phyloP scores from a whole-genome alignment of 176 grass and related monocot species.

The Miscanthus lutarioriparius region DNA sequence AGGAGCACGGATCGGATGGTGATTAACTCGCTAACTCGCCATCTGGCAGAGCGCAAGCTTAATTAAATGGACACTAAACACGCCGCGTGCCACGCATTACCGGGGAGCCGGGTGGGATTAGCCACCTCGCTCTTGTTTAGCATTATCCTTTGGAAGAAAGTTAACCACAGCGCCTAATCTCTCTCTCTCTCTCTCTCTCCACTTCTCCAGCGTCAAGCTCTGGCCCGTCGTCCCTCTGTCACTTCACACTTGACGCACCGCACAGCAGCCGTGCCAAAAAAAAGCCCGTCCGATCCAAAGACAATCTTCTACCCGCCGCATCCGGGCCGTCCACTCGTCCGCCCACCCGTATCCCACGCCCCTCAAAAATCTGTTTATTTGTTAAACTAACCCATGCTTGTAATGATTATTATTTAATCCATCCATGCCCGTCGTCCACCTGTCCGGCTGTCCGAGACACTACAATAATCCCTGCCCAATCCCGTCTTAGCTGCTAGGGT shows the following conservation, averaged over 20 bases:
- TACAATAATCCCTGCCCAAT: slow-evolving; percentile 23
- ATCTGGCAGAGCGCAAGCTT: not conserved
- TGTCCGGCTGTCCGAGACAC: slow-evolving; percentile 7
- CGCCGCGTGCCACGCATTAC: not conserved
- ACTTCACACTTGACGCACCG: not conserved
- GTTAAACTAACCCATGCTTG: no score
- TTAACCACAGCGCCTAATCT: not conserved
- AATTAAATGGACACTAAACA: not conserved
- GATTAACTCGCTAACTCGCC: not conserved
- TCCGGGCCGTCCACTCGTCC: not conserved
- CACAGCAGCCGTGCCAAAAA: not conserved
- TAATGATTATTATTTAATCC: no score
- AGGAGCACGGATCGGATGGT: not conserved
- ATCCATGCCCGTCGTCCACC: not conserved
- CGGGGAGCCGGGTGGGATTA: not conserved
- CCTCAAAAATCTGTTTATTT: not conserved
- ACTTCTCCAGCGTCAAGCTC: no score
- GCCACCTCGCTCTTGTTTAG: slow-evolving; percentile 7
- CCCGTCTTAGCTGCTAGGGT: slow-evolving; percentile 15
- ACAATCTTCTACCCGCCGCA: not conserved
- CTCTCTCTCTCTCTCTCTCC: not conserved
- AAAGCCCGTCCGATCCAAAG: not conserved
- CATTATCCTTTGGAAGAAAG: slow-evolving; percentile 14
- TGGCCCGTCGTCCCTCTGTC: not conserved
- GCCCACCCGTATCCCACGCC: not conserved